Evolutionary conservation across 2,329 filamentous ascomycete genomes (phyloP).

Genomic region (Beauveria pseudobassiana): DNA sequence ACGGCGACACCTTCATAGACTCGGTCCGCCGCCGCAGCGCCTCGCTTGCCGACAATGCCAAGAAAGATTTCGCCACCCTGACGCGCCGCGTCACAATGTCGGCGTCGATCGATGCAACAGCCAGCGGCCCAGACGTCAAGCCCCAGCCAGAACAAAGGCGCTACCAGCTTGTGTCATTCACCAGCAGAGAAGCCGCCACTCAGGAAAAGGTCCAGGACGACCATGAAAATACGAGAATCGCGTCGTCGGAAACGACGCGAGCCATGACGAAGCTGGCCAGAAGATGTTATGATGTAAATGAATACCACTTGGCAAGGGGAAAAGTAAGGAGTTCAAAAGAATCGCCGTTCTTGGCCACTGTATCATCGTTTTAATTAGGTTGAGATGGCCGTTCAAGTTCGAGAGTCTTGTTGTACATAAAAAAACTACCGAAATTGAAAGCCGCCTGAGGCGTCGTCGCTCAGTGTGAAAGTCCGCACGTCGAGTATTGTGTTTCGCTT

Average conservation of each 20-base stretch:
- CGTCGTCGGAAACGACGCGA: not conserved
- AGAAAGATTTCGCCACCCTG: conserved; percentile 17
- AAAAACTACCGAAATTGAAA: conserved; percentile 10
- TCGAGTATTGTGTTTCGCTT: conserved; percentile 1
- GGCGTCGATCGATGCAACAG: conserved; percentile 6
- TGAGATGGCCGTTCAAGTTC: conserved; percentile 4
- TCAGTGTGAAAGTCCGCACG: not conserved
- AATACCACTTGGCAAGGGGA: not conserved
- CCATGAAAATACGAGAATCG: not conserved
- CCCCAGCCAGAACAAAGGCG: not conserved
- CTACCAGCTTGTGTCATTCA: not conserved
- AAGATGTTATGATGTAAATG: conserved; percentile 6
- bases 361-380: not conserved
- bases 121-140: not conserved
- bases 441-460: not conserved
- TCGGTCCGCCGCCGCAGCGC: conserved; percentile 21
- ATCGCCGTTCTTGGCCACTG: conserved; percentile 2
- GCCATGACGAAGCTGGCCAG: conserved; percentile 7
- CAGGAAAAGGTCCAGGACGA: not conserved
- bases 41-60: conserved; percentile 20
- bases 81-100: conserved; percentile 16
- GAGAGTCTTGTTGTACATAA: conserved; percentile 13
- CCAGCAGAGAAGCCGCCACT: not conserved
- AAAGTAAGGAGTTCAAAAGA: not conserved
- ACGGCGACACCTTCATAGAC: conserved; percentile 19